Percentiles rank a stretch among this genome's conserved stretches.
phyloP scores from a whole-genome alignment of 495 filamentous ascomycete genomes.

The Rhypophila decipiens region DNA sequence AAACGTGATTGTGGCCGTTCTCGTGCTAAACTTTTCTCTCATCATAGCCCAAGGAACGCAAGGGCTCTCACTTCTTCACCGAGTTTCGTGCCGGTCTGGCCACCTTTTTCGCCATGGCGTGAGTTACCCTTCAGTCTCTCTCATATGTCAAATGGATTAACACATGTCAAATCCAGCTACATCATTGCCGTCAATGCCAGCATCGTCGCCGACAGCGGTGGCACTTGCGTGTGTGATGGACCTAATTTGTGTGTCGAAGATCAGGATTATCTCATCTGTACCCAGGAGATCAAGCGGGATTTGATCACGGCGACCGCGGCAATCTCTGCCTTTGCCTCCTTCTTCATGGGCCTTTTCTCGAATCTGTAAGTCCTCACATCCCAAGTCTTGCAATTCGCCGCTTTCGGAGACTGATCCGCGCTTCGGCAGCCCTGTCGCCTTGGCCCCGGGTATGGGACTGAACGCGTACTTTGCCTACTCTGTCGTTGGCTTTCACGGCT shows the following conservation, averaged over 20 bases:
- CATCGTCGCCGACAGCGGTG: constrained; percentile 52
- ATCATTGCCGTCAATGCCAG: constrained; percentile 66
- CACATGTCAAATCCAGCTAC: constrained; percentile 27
- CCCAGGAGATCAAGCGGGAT: constrained; percentile 63
- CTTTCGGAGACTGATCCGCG: background rate
- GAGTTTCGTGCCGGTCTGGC: constrained; percentile 73
- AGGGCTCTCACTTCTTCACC: constrained; percentile 70
- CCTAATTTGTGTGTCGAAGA: constrained; percentile 45
- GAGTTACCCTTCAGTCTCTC: constrained; percentile 5
- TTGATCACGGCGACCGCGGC: constrained; percentile 75
- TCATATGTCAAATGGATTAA: no score
- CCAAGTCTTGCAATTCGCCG: background rate
- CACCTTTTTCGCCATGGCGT: constrained; percentile 85
- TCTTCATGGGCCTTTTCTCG: constrained; percentile 70
- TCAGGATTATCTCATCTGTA: constrained; percentile 58
- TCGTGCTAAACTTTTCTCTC: constrained; percentile 39
- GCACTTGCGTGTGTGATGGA: constrained; percentile 65
- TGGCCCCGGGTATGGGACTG: constrained; percentile 78
- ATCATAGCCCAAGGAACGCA: constrained; percentile 59
- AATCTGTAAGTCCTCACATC: constrained; percentile 36
- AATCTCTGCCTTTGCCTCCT: constrained; percentile 61
- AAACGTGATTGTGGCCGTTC: background rate
- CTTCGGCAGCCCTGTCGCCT: constrained; percentile 54
- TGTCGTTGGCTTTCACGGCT: constrained; percentile 68
- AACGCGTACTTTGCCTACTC: constrained; percentile 83